Base-by-base conservation (phyloP, 192 early-diverging fungal genomes). In the Coemansia sp. region DNA sequence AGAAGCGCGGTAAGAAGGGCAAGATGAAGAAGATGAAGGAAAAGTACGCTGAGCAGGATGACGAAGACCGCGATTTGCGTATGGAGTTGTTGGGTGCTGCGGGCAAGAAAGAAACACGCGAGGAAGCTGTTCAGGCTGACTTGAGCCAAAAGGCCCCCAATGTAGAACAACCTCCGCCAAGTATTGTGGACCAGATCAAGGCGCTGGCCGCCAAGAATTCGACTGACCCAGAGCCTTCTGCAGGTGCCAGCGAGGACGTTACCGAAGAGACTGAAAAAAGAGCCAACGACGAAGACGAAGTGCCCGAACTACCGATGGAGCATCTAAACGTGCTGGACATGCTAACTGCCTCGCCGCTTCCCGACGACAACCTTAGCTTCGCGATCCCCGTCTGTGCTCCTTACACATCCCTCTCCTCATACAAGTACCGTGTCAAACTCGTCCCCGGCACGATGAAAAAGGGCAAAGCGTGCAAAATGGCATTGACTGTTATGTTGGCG, bases 311-410 rank as follows among this genome's bases (percentile, higher is more conserved):
- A 12, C 70, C 63, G 7, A 63, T 73, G n/a, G 63, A 73, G 46
- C 74, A 79, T 52, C 66, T 89, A 46, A 82, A 85, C 8, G 81
- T 86, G 4, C 73, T 98, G 24, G 94, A 97, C 79, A 82, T 82
- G 11, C 77, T 99, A 56, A 97, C 93, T 1, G 84, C 88, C 5
- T 68, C 85, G 21, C 97, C 97, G 4, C 66, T 89, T 37, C 79
- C 86, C 0, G 83, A 87, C 1, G 97, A 99, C 77, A 88, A 86
- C 31, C 66, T 99, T 14, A 79, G 85, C 42, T 87, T 86, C 79
- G 94, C 92, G 10, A 83, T 99, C 9, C 93, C 97, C 0, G 91
- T 99, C 8, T 95, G 96, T 72, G 95, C 93, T 1, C 97, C 96
- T 0, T 99, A 96, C 84, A 61, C 65, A 6, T 84, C 90, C 3